Evolutionary conservation across 1,284 basidiomycete species (phyloP).

Genomic region (Cerioporus squamosus): DNA sequence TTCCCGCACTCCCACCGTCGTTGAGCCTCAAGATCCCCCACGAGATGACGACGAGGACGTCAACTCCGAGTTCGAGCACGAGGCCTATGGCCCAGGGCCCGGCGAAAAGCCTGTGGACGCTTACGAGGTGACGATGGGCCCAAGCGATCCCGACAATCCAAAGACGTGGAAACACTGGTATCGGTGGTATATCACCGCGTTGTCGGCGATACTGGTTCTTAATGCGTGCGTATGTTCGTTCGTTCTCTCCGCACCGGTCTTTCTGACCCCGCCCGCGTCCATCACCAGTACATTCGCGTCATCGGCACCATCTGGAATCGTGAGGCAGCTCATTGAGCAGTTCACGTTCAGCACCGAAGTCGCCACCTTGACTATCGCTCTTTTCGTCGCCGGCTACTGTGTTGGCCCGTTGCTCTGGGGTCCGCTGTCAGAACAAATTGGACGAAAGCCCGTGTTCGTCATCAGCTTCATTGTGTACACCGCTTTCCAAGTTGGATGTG

Average conservation of each 20-base stretch:
- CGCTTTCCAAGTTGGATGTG: conserved; percentile 67
- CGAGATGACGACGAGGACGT: conserved; percentile 30
- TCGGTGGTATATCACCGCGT: conserved; percentile 67
- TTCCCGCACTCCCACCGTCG: conserved; percentile 22
- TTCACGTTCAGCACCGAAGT: conserved; percentile 61
- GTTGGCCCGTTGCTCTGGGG: conserved; percentile 72
- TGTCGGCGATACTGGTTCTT: conserved; percentile 68
- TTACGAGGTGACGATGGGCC: conserved; percentile 45
- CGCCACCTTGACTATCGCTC: conserved; percentile 40
- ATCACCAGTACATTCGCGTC: conserved; percentile 60
- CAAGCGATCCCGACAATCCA: conserved; percentile 47
- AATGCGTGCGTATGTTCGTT: conserved; percentile 62
- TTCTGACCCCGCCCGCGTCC: conserved; percentile 6
- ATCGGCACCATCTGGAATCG: conserved; percentile 55
- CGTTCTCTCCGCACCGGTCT: neutral
- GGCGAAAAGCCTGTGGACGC: conserved; percentile 36
- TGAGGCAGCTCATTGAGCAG: conserved; percentile 48
- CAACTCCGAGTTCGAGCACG: conserved; percentile 31
- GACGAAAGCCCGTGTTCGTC: conserved; percentile 71
- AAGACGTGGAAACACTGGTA: conserved; percentile 62
- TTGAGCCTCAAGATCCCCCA: conserved; percentile 1
- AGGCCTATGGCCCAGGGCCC: conserved; percentile 29
- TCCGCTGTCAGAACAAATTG: conserved; percentile 61
- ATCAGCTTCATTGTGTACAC: conserved; percentile 37
- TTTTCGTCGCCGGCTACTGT: conserved; percentile 51